Evolutionary conservation across 257 asterid species (phyloP), one percentile per base, ranked within the genome.

Genomic region (Nicotiana benthamiana): DNA sequence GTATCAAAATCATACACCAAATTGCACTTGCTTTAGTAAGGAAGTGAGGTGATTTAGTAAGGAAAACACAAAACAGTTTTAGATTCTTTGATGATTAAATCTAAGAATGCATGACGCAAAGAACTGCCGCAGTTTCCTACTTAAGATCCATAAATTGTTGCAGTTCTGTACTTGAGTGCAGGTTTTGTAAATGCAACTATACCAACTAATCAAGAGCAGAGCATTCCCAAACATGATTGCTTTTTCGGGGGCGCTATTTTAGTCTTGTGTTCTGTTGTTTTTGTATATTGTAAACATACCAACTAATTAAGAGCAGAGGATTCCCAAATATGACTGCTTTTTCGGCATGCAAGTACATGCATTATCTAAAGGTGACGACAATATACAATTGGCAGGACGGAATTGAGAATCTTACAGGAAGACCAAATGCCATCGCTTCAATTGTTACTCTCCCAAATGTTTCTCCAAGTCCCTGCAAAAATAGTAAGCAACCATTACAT

Each of bases 391-490:
- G 82, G 32, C 52, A 81, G 77, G 80, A 81, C 57, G 24, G 81
- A 79, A 78, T 40, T 28, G 22, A 74, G 67, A 36, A 81, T 7
- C 94, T 20, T 93, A 96, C 99, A 9, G 99, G 99, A 83, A 94
- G 97, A 87, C 98, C 99, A 78, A 96, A 96, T 85, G 98, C 93
- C 99, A 96, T 96, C 77, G 98, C 98, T 90, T 96, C 99, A 66
- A 96, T 91, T 40, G 99, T 96, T 67, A 96, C 99, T 89, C 99
- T 86, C 80, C 99, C 99, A 76, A 96, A 96, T 17, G 99, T 94
- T 92, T 96, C 97, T 54, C 99, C 99, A 20, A 96, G 87, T 75
- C 99, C 99, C 99, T 96, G 94, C 84, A 89, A 66, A 89, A 66
- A 80, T 20, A 54, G 64, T 11, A 68, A 80, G 12, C 36, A 9